Percentiles rank a stretch among this genome's conserved stretches.
Conservation (phyloP, 139 green algal species). For the Coccomyxa sp. region DNA sequence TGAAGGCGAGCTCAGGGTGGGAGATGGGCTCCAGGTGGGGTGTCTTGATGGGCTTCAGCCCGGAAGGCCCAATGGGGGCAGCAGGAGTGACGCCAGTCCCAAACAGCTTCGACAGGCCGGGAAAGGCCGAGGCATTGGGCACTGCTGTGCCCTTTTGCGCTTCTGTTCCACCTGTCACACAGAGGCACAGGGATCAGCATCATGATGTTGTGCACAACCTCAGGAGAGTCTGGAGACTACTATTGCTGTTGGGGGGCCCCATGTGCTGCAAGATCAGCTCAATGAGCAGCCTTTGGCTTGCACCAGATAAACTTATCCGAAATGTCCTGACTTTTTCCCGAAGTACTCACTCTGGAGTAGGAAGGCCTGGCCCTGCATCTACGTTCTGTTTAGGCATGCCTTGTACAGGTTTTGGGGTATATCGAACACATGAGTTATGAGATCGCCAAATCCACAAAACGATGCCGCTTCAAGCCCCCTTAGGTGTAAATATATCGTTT, state of each 20-base stretch:
- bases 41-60: neutral
- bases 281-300: neutral
- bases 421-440: neutral
- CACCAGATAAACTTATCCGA: neutral
- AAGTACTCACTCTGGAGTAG: too few species aligned
- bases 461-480: too few species aligned
- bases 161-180: neutral
- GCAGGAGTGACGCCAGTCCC: neutral
- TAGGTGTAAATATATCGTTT: neutral
- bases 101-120: neutral
- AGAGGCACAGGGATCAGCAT: neutral
- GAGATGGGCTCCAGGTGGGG: neutral
- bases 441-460: neutral
- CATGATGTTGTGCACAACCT: neutral
- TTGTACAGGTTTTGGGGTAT: neutral
- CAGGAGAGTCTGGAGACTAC: neutral
- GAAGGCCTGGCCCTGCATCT: neutral
- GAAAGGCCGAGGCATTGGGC: neutral
- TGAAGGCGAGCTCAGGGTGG: conserved; percentile 17
- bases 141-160: neutral
- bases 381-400: neutral
- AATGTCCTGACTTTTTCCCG: neutral
- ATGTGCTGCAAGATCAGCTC: neutral
- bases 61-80: neutral
- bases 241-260: neutral